These are phyloP conservation scores for Colletotrichum ledebouriae DNA, from an alignment of 2,329 filamentous ascomycete genomes.

Conservation along the genomic window DNA sequence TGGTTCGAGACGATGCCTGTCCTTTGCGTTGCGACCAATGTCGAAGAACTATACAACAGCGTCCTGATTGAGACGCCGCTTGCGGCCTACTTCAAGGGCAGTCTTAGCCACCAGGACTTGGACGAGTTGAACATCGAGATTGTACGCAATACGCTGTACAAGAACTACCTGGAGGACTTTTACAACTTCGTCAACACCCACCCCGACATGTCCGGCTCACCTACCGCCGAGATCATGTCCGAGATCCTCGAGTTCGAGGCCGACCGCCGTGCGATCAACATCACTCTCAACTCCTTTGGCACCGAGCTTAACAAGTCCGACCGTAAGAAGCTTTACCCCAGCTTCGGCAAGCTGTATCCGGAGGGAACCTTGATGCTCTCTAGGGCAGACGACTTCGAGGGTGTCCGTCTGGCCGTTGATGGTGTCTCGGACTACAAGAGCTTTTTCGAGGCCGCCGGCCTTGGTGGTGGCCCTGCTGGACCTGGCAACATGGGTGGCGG, in stretches of 20 bases:
- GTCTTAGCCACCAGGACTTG: slow-evolving; percentile 93
- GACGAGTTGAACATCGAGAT: slow-evolving; percentile 99
- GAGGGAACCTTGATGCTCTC: slow-evolving; percentile 96
- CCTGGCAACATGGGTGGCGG: slow-evolving; percentile 89
- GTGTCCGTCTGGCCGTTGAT: slow-evolving; percentile 92
- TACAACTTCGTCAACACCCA: slow-evolving; percentile 93
- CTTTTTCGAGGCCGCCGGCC: slow-evolving; percentile 93
- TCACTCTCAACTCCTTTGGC: slow-evolving; percentile 98
- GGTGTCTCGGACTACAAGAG: slow-evolving; percentile 93
- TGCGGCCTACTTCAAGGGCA: slow-evolving; percentile 97
- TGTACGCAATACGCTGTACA: slow-evolving; percentile 97
- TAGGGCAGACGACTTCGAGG: slow-evolving; percentile 93
- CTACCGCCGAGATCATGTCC: slow-evolving; percentile 94
- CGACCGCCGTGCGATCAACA: slow-evolving; percentile 96
- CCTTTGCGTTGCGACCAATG: slow-evolving; percentile 96
- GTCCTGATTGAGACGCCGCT: slow-evolving; percentile 97
- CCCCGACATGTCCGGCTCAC: slow-evolving; percentile 86
- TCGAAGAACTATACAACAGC: slow-evolving; percentile 98
- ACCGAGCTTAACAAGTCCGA: slow-evolving; percentile 95
- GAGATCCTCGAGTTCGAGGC: slow-evolving; percentile 98
- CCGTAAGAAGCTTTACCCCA: slow-evolving; percentile 95
- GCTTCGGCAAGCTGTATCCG: slow-evolving; percentile 90
- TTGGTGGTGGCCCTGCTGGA: slow-evolving; percentile 77
- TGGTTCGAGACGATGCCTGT: slow-evolving; percentile 99
- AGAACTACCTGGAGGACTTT: slow-evolving; percentile 99